Evolutionary conservation across 805 yeast species (phyloP).

Genomic region (Suhomyces sp.): DNA sequence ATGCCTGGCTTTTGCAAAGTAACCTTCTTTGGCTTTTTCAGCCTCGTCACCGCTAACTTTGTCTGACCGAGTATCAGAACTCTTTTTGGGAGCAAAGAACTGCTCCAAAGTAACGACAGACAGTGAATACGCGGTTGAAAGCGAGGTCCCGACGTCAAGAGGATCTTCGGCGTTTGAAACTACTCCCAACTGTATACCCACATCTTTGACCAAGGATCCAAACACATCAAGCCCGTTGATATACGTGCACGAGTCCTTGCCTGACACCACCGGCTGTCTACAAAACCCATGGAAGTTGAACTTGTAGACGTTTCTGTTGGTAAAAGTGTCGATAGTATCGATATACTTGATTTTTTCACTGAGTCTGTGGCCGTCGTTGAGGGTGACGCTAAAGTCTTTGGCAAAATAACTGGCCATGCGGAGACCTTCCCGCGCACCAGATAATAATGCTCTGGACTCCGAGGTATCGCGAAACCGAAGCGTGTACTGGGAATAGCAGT

Average conservation of each 20-base stretch:
- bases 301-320: slow-evolving; percentile 38
- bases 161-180: slow-evolving; percentile 41
- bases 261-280: slow-evolving; percentile 26
- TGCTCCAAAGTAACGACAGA: slow-evolving; percentile 1
- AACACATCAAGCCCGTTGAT: slow-evolving; percentile 47
- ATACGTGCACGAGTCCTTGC: slow-evolving; percentile 24
- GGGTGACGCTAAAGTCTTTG: slow-evolving; percentile 31
- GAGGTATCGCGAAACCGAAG: slow-evolving; percentile 38
- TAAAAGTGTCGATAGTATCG: slow-evolving; percentile 44
- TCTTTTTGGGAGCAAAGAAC: neutral
- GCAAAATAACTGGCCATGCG: slow-evolving; percentile 45
- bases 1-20: neutral
- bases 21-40: neutral
- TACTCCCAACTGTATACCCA: slow-evolving; percentile 45
- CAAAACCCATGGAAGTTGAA: slow-evolving; percentile 51
- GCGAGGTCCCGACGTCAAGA: slow-evolving; percentile 11
- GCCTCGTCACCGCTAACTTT: neutral
- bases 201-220: slow-evolving; percentile 47
- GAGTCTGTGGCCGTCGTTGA: slow-evolving; percentile 2
- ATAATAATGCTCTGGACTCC: slow-evolving; percentile 28
- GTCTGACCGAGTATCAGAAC: neutral
- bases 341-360: neutral
- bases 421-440: slow-evolving; percentile 40
- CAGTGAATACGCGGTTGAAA: slow-evolving; percentile 8
- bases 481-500: slow-evolving; percentile 44